Evolutionary conservation across 2,329 filamentous ascomycete genomes (phyloP).

Genomic region (Ophiostoma triangulosporum): DNA sequence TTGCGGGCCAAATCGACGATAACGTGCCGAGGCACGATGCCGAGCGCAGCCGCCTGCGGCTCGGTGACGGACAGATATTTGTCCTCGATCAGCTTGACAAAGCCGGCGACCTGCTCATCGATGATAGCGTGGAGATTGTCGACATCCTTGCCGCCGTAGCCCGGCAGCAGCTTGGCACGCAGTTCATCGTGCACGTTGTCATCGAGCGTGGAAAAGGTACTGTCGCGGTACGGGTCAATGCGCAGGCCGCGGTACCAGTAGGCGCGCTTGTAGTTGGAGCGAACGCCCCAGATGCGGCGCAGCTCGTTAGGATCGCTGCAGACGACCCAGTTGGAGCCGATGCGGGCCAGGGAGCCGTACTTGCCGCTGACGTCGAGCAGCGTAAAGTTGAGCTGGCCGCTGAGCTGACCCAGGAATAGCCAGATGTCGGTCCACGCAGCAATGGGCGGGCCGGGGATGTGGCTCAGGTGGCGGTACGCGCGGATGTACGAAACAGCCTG

Average conservation of each 20-base stretch:
- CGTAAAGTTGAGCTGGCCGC: conserved; percentile 17
- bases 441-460: conserved; percentile 19
- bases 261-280: conserved; percentile 17
- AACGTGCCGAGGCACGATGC: background rate
- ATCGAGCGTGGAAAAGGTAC: conserved; percentile 35
- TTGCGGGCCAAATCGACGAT: conserved; percentile 30
- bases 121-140: conserved; percentile 23
- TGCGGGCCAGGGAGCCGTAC: conserved; percentile 18
- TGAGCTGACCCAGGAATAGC: conserved; percentile 18
- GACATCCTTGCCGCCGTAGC: conserved; percentile 20
- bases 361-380: conserved; percentile 14
- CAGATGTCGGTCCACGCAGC: conserved; percentile 20
- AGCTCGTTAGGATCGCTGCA: conserved; percentile 19
- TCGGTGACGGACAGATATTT: conserved; percentile 22
- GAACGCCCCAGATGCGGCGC: conserved; percentile 19
- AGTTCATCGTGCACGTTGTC: conserved; percentile 27
- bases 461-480: conserved; percentile 13
- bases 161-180: conserved; percentile 23
- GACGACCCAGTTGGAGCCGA: conserved; percentile 20
- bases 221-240: conserved; percentile 36
- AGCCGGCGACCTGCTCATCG: conserved; percentile 30
- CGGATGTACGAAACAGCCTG: background rate
- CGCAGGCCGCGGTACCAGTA: conserved; percentile 35
- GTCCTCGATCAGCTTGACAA: conserved; percentile 31
- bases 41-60: conserved; percentile 18